phyloP scores from a whole-genome alignment of 2,329 filamentous ascomycete species.

The Colletotrichum tabaci region DNA sequence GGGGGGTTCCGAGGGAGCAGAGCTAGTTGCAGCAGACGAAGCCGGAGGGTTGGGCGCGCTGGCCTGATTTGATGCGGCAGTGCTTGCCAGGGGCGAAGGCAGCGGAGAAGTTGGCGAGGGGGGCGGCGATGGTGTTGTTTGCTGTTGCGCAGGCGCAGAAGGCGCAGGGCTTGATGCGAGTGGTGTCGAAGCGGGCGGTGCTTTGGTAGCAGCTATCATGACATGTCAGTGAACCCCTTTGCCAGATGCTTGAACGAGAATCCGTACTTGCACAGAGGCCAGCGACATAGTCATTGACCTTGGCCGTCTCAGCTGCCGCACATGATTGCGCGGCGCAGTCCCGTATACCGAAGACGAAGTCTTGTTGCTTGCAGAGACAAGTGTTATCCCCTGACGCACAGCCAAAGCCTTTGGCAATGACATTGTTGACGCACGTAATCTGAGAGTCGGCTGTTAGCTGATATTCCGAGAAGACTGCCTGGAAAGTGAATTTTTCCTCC shows the following conservation, averaged over 20 bases:
- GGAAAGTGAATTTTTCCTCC: neutral
- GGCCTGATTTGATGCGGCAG: neutral
- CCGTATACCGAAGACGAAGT: slow-evolving; percentile 54
- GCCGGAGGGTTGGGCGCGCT: neutral
- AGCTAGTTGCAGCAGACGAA: slow-evolving; percentile 8
- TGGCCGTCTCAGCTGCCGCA: slow-evolving; percentile 46
- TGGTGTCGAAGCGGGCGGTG: slow-evolving; percentile 24
- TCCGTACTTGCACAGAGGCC: slow-evolving; percentile 51
- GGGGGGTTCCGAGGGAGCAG: neutral
- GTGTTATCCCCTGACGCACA: slow-evolving; percentile 48
- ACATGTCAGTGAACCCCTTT: slow-evolving; percentile 3
- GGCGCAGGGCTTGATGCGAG: slow-evolving; percentile 15
- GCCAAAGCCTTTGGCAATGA: slow-evolving; percentile 44
- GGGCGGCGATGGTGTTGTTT: slow-evolving; percentile 19
- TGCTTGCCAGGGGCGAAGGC: slow-evolving; percentile 14
- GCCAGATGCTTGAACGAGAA: slow-evolving; percentile 1
- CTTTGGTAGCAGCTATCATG: slow-evolving; percentile 26
- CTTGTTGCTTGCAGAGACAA: slow-evolving; percentile 58
- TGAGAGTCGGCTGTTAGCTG: neutral
- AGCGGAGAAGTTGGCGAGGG: slow-evolving; percentile 9
- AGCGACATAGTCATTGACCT: slow-evolving; percentile 48
- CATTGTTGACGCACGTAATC: slow-evolving; percentile 40
- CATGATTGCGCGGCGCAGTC: slow-evolving; percentile 57
- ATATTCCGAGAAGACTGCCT: neutral
- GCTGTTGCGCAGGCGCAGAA: slow-evolving; percentile 17